Evolutionary conservation across 2,329 filamentous ascomycete genomes (phyloP).

Genomic region (Exophiala xenobiotica): DNA sequence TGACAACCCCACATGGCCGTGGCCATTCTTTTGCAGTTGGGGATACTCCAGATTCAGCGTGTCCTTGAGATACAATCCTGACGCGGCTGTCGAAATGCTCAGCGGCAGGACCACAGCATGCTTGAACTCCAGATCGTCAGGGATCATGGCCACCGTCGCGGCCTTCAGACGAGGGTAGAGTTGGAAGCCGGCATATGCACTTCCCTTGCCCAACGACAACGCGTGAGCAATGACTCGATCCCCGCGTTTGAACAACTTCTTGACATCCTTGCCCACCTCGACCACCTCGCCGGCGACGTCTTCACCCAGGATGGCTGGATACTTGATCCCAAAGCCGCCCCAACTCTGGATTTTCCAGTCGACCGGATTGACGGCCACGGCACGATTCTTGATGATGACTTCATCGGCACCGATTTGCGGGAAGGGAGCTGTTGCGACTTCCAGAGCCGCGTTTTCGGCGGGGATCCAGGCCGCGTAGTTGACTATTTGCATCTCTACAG

Average conservation of each 20-base stretch:
- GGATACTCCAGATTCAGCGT: constrained; percentile 26
- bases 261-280: constrained; percentile 20
- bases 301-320: constrained; percentile 24
- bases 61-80: constrained; percentile 33
- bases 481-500: constrained; percentile 3
- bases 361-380: constrained; percentile 33
- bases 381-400: constrained; percentile 27
- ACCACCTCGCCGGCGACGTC: constrained; percentile 25
- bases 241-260: constrained; percentile 18
- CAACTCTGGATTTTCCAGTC: constrained; percentile 39
- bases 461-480: constrained; percentile 27
- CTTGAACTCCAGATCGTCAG: constrained; percentile 31
- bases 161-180: constrained; percentile 31
- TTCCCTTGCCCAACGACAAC: constrained; percentile 14
- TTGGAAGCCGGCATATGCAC: constrained; percentile 34
- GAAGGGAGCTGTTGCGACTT: constrained; percentile 20
- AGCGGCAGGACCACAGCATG: constrained; percentile 35
- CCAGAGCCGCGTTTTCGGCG: constrained; percentile 15
- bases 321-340: constrained; percentile 27
- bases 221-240: constrained; percentile 34
- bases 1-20: neutral
- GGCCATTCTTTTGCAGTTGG: neutral
- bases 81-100: constrained; percentile 34
- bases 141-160: constrained; percentile 31
- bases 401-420: constrained; percentile 14